These are phyloP conservation scores for Phylloporus sp. DNA, from an alignment of 768 basidiomycete species.

Conservation along the genomic window DNA sequence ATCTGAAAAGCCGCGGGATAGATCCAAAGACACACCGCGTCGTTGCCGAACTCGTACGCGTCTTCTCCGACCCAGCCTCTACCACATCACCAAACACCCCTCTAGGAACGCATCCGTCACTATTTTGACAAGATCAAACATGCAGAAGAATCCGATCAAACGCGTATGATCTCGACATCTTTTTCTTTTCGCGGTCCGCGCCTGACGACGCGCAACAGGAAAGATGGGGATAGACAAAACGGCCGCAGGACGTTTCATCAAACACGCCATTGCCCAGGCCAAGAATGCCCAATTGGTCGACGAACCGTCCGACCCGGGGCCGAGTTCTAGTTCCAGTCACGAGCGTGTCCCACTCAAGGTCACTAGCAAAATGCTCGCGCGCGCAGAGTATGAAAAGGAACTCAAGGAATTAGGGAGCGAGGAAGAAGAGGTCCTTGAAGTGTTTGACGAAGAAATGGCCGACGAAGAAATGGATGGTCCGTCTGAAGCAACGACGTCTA, in stretches of 20 bases:
- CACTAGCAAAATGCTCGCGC: constrained; percentile 70
- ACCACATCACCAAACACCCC: neutral
- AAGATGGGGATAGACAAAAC: constrained; percentile 61
- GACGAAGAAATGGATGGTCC: constrained; percentile 1
- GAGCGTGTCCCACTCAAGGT: constrained; percentile 47
- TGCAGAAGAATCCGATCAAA: constrained; percentile 62
- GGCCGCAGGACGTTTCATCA: constrained; percentile 80
- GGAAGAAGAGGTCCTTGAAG: constrained; percentile 38
- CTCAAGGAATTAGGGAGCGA: constrained; percentile 41
- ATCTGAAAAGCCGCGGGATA: constrained; percentile 73
- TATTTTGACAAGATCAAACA: constrained; percentile 81
- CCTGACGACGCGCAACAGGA: constrained; percentile 25
- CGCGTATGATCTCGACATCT: constrained; percentile 22
- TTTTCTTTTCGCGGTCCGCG: neutral
- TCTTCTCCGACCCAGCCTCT: neutral
- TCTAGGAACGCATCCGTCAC: constrained; percentile 65
- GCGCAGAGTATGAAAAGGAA: constrained; percentile 57
- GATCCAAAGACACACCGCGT: constrained; percentile 79
- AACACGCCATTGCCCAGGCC: constrained; percentile 70
- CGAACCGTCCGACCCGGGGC: constrained; percentile 20
- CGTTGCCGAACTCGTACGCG: constrained; percentile 47
- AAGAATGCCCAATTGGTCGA: constrained; percentile 34
- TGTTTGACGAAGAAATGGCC: constrained; percentile 30
- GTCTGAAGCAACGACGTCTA: neutral
- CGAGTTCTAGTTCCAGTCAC: constrained; percentile 9